Evolutionary conservation across 208 protist species (phyloP).

Genomic region (Endotrypanum monterogeii): DNA sequence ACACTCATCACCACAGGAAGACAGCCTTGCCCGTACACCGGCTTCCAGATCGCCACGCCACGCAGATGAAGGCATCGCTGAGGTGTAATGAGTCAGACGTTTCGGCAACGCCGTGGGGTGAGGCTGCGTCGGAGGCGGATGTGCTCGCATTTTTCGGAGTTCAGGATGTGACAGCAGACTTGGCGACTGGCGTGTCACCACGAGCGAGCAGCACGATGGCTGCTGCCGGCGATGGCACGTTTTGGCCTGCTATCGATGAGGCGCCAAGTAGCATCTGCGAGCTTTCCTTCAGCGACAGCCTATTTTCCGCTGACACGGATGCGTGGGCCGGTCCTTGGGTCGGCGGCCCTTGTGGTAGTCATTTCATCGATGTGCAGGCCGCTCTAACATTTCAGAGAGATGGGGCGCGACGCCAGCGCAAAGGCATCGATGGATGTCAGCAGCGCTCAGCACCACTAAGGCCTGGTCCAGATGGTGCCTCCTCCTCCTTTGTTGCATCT

Average conservation of each 20-base stretch:
- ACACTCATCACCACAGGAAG: constrained; percentile 20
- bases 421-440: neutral
- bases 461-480: neutral
- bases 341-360: constrained; percentile 8
- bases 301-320: constrained; percentile 6
- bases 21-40: neutral
- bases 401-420: constrained; percentile 26
- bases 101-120: constrained; percentile 14
- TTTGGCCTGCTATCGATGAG: constrained; percentile 8
- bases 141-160: constrained; percentile 29
- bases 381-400: constrained; percentile 24
- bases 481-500: neutral
- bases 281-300: constrained; percentile 21
- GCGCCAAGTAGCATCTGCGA: constrained; percentile 32
- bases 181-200: neutral
- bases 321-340: neutral
- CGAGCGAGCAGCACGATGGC: neutral
- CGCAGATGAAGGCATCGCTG: neutral
- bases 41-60: neutral
- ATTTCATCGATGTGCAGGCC: constrained; percentile 27
- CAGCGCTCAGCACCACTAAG: neutral
- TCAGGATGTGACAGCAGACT: neutral
- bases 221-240: constrained; percentile 11
- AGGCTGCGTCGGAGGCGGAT: constrained; percentile 21
- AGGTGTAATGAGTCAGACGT: neutral